Evolutionary conservation across 805 yeast species (phyloP).

Genomic region (Saccharomycopsis sp.): DNA sequence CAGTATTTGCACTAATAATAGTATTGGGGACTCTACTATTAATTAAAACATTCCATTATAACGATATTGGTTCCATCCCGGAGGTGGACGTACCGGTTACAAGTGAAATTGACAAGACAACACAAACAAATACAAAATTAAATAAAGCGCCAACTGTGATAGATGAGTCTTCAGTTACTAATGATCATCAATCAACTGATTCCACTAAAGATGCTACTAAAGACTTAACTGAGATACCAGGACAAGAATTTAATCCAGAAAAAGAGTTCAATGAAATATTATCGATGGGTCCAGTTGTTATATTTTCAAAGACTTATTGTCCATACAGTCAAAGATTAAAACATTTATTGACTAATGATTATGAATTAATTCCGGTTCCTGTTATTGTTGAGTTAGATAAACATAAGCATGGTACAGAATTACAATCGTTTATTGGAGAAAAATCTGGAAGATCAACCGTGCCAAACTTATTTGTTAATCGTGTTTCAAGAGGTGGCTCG

Average conservation of each 20-base stretch:
- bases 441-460: slow-evolving; percentile 80
- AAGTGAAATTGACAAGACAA: neutral
- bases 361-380: slow-evolving; percentile 67
- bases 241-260: slow-evolving; percentile 39
- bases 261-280: slow-evolving; percentile 52
- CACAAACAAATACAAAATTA: slow-evolving; percentile 9
- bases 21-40: slow-evolving; percentile 11
- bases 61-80: neutral
- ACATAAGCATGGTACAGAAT: slow-evolving; percentile 65
- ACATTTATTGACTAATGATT: slow-evolving; percentile 52
- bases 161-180: slow-evolving; percentile 36
- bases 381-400: slow-evolving; percentile 74
- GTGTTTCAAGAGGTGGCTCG: slow-evolving; percentile 77
- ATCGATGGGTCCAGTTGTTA: slow-evolving; percentile 53
- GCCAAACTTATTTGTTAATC: slow-evolving; percentile 78
- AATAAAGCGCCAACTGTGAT: neutral
- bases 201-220: slow-evolving; percentile 10
- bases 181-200: slow-evolving; percentile 22
- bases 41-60: slow-evolving; percentile 11
- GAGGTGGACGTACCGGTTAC: neutral
- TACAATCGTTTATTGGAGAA: slow-evolving; percentile 65
- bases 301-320: slow-evolving; percentile 52
- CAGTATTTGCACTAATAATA: slow-evolving; percentile 16
- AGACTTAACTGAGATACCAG: slow-evolving; percentile 23
- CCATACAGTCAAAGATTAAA: slow-evolving; percentile 75